Percentiles rank a stretch among this genome's conserved stretches.
These are phyloP conservation scores for Citrus trifoliata DNA, from an alignment of 345 rosid genomes.

Conservation along the genomic window DNA sequence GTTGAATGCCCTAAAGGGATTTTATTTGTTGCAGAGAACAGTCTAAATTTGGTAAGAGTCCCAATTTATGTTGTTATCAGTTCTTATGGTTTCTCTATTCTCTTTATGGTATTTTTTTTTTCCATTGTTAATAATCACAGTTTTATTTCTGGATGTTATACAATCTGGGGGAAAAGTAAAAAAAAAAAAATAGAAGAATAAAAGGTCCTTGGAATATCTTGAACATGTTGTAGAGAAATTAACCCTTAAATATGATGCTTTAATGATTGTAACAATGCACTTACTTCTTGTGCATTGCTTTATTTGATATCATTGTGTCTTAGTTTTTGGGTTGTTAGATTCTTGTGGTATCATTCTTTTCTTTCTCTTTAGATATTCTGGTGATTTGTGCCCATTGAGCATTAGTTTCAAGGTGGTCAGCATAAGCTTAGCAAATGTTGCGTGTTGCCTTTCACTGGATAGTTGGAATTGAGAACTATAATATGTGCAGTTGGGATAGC, in stretches of 20 bases:
- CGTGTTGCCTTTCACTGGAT: background rate
- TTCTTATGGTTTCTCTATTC: slow-evolving; percentile 8
- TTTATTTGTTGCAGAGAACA: slow-evolving; percentile 89
- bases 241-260: background rate
- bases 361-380: background rate
- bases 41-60: slow-evolving; percentile 81
- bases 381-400: background rate
- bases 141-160: slow-evolving; percentile 1
- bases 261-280: background rate
- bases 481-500: background rate
- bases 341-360: background rate
- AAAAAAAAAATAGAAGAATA: too few relatives aligned
- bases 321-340: slow-evolving; percentile 1
- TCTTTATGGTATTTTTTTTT: background rate
- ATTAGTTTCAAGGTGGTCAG: background rate
- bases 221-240: background rate
- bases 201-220: background rate
- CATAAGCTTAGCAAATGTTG: background rate
- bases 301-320: background rate
- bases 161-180: background rate
- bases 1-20: slow-evolving; percentile 91
- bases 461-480: background rate
- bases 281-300: background rate
- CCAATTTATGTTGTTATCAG: slow-evolving; percentile 2
- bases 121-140: background rate